These are phyloP conservation scores for Aspergillus sp. DNA, from an alignment of 2,329 filamentous ascomycete genomes.

Conservation along the genomic window DNA sequence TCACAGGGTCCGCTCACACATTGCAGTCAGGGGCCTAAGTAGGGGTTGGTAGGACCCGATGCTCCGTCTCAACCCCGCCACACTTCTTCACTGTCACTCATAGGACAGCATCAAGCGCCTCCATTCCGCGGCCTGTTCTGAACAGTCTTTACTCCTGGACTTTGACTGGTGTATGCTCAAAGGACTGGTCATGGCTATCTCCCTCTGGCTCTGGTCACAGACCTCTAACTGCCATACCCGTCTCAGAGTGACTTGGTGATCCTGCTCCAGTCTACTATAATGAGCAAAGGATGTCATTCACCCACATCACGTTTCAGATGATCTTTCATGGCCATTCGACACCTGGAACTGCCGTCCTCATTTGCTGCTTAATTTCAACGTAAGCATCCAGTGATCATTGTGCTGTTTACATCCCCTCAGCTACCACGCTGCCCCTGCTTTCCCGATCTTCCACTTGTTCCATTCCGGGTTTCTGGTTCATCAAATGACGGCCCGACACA, in stretches of 20 bases:
- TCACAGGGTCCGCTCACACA: background rate
- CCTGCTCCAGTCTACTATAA: background rate
- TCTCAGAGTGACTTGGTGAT: background rate
- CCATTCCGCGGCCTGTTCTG: background rate
- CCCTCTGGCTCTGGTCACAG: background rate
- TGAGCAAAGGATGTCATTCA: background rate
- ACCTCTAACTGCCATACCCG: background rate
- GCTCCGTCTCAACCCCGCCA: background rate
- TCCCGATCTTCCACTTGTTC: conserved; percentile 2
- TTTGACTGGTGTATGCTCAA: background rate
- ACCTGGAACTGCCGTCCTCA: background rate
- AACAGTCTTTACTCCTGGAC: background rate
- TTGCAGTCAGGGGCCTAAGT: background rate
- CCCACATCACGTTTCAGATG: background rate
- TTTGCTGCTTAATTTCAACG: background rate
- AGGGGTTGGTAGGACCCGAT: background rate
- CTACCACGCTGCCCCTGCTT: background rate
- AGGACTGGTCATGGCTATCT: background rate
- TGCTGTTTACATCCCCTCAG: background rate
- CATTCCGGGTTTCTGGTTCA: background rate
- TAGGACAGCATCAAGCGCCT: conserved; percentile 10
- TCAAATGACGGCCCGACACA: conserved; percentile 14
- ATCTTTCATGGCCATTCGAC: background rate
- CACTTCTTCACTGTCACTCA: conserved; percentile 6
- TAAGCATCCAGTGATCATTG: background rate